Evolutionary conservation across 371 early-diverging fungal species (phyloP), one percentile per base, ranked within the genome.

Genomic region (Syncephalastrum racemosum): DNA sequence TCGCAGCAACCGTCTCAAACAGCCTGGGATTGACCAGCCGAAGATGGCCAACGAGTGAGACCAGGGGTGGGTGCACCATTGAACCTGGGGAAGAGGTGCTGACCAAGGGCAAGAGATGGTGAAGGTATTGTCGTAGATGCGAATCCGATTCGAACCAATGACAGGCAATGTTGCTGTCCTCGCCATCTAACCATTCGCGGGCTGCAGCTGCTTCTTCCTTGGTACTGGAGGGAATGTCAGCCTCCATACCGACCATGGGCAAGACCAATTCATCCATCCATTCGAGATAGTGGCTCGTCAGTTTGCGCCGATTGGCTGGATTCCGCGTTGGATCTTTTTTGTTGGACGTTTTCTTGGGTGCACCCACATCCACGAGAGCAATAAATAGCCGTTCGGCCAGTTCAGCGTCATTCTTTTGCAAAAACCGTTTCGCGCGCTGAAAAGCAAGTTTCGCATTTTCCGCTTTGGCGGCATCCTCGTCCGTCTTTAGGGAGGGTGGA

Each of bases 181-280:
- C 44, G 10, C 63, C 68, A 2, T 31, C 36, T 10, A 69, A 61
- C 8, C 67, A 66, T n/a, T 60, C 58, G 23, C 43, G 43, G 4
- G 53, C 39, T 5, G 40, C 19, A 3, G 19, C 18, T 19, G 22
- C 43, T 7, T 54, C 54, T 6, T 70, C 72, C 0, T 56, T 49
- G 10, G 56, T 63, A n/a, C 62, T 62, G 10, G 36, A 12, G 36
- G 36, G 36, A 1, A 31, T 7, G 14, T 48, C 40, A 4, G 39
- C 40, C 12, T 57, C 60, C 23, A 75, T 46, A 14, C 76, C 79
- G n/a, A 79, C 63, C 18, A 70, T 49, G 0, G 70, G 70, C 46
- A 56, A 53, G 13, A 76, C 75, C 2, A 76, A 36, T 25, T 76
- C 75, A 53, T 80, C 77, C 65, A 80, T 67, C 80, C 80, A 80